Evolutionary conservation across 176 grass and related monocot species (phyloP), one percentile per base, ranked within the genome.

Genomic region (Phoenix roebelenii): DNA sequence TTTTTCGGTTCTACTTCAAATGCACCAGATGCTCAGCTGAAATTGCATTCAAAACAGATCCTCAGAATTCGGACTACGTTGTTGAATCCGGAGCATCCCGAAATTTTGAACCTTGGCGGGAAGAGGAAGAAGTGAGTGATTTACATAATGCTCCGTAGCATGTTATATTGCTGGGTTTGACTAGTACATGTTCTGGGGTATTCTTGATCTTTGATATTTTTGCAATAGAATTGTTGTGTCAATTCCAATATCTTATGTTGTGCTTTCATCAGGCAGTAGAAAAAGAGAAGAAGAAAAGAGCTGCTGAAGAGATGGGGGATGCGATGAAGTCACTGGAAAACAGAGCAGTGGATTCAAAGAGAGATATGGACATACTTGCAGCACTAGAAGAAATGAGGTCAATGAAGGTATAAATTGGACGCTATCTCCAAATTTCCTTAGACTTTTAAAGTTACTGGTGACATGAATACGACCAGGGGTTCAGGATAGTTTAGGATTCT

Each of bases 91-190:
- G 83, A 23, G 83, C 87, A 66, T 62, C 76, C 52, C 76, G 83
- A 1, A 91, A 91, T 79, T 91, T 86, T 71, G 83, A 91, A 70
- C 87, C 87, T 55, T 91, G 87, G 87, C 79, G 79, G 28, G 61
- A 67, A 24, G 72, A 74, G 28, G 87, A 91, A 14, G 87, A 83
- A 68, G 83, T 87, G 50, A 24, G 59, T 55, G 15, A 72, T 63
- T 53, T 16, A 15, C 2, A 23, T 18, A 50, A 23, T 23, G 14
- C n/a, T 44, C 35, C 35, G 12, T 44, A 44, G 35, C 10, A 12
- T 44, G 6, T 44, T 30, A 30, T 30, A 30, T 30, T 30, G 28
- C 5, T 44, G 35, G 35, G 35, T 44, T 44, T 44, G 10, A 44
- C 35, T 44, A 44, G 10, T 44, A 3, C 35, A 44, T 44, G 35